phyloP scores from a whole-genome alignment of 1,139 yeast genomes.

The Suhomyces atakaporum region DNA sequence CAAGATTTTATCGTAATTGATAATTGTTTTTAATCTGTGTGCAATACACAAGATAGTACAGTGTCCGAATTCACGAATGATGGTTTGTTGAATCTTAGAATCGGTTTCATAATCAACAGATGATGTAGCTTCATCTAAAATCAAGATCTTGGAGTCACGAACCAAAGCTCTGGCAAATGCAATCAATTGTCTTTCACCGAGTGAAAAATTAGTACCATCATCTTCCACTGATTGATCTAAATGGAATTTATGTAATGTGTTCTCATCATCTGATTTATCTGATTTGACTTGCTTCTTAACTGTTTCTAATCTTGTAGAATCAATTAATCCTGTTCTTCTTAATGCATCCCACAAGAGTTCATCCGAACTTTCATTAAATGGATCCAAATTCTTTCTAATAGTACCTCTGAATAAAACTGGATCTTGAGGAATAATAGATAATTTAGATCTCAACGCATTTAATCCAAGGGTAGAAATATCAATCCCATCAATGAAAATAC shows the following conservation, averaged over 20 bases:
- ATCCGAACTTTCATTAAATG: slow-evolving; percentile 55
- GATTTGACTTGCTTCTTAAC: slow-evolving; percentile 23
- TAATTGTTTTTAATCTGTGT: slow-evolving; percentile 69
- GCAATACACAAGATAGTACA: slow-evolving; percentile 81
- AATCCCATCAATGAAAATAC: slow-evolving; percentile 57
- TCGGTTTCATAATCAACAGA: slow-evolving; percentile 82
- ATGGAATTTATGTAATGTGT: slow-evolving; percentile 56
- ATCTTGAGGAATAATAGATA: slow-evolving; percentile 79
- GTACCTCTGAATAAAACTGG: slow-evolving; percentile 73
- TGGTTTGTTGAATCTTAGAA: slow-evolving; percentile 65
- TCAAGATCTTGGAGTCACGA: slow-evolving; percentile 64
- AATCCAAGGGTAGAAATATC: slow-evolving; percentile 61
- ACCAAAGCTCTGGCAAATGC: slow-evolving; percentile 79
- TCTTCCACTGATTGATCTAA: slow-evolving; percentile 68
- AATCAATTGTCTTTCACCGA: slow-evolving; percentile 76
- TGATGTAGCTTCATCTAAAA: slow-evolving; percentile 82
- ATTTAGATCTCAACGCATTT: slow-evolving; percentile 55
- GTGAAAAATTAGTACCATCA: slow-evolving; percentile 72
- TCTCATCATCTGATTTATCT: slow-evolving; percentile 15
- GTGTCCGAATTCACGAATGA: slow-evolving; percentile 57
- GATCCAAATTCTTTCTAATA: slow-evolving; percentile 66
- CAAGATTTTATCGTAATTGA: slow-evolving; percentile 63
- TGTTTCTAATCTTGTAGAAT: slow-evolving; percentile 32
- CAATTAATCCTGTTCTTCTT: slow-evolving; percentile 64
- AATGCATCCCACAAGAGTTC: slow-evolving; percentile 52